Base-by-base conservation (phyloP, 2,329 filamentous ascomycete genomes). In the Fusarium sp. region DNA sequence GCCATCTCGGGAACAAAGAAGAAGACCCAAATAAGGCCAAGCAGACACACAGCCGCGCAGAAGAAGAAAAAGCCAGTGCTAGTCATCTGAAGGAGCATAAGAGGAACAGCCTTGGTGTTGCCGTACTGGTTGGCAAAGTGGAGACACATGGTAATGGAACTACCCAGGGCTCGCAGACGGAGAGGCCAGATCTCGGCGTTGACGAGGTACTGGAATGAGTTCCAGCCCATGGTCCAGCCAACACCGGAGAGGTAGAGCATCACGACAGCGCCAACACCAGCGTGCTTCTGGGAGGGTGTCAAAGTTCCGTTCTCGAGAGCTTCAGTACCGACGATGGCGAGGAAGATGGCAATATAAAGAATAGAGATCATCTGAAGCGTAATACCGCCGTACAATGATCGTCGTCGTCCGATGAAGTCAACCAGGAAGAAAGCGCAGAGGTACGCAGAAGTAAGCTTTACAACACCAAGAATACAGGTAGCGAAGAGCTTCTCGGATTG, bases 1-100 rank as follows among this genome's bases (percentile, higher is more conserved):
- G 84, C 84, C 0, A 89, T 90, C 80, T 92, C 90, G 0, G 90
- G 90, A 5, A 92, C 83, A 72, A 84, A 88, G 74, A 90, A 85
- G 82, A 84, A 90, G 9, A 89, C 89, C 88, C 89, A 92, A 6
- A 84, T 50, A 2, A 88, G 84, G 12, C 90, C 90, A 1, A 70
- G 37, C 0, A 70, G n/a, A 25, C 55, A 70, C 2, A 59, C 60
- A 23, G 45, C 62, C 5, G 60, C 52, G 3, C 62, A 65, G 31
- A 65, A 65, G 18, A 49, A 64, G 16, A 65, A 65, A 31, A 65
- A 65, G 1, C 62, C 62, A 2, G 60, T 28, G 6, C 62, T 65
- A 0, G 62, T 42, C 62, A 65, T 65, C 1, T 37, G 4, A 14
- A 65, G 60, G 0, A 65, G 44, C 62, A 65, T 65, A 0, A 65